These are phyloP conservation scores for Carex scoparia DNA, from an alignment of 176 grass and related monocot genomes.

Conservation along the genomic window DNA sequence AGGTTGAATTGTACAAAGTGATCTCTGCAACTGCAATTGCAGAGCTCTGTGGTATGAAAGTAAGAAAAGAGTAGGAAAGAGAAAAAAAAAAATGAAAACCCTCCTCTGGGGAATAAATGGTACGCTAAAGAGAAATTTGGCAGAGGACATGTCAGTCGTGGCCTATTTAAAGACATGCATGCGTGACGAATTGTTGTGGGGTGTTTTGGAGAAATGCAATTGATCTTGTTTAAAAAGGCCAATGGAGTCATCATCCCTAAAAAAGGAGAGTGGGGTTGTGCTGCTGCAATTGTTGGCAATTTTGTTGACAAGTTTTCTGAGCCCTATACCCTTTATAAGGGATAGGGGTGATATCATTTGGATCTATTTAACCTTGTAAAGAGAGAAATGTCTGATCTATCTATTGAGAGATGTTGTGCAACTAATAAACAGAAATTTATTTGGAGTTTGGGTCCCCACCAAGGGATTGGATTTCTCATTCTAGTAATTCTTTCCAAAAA, in stretches of 20 bases:
- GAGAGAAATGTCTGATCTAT: constrained; percentile 11
- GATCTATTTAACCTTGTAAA: constrained; percentile 12
- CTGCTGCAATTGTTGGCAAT: constrained; percentile 7
- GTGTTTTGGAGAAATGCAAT: constrained; percentile 3
- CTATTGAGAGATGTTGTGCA: constrained; percentile 4
- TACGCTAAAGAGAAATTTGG: neutral
- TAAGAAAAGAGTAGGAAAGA: neutral
- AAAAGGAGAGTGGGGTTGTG: neutral
- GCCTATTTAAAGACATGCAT: constrained; percentile 22
- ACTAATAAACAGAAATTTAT: constrained; percentile 5
- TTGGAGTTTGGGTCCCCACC: neutral
- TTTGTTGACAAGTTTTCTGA: constrained; percentile 13
- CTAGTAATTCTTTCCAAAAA: constrained; percentile 2
- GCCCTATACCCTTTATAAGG: neutral
- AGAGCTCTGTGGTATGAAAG: neutral
- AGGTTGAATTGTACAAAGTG: constrained; percentile 22
- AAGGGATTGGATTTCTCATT: constrained; percentile 14
- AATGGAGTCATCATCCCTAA: neutral
- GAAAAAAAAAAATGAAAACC: neutral
- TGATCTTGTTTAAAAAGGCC: constrained; percentile 15
- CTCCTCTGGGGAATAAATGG: neutral
- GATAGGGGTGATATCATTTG: neutral
- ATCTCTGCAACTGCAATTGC: constrained; percentile 20
- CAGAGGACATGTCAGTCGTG: neutral
- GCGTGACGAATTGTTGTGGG: constrained; percentile 5